Evolutionary conservation across 2,329 filamentous ascomycete genomes (phyloP).

Genomic region (Exophiala mesophila): DNA sequence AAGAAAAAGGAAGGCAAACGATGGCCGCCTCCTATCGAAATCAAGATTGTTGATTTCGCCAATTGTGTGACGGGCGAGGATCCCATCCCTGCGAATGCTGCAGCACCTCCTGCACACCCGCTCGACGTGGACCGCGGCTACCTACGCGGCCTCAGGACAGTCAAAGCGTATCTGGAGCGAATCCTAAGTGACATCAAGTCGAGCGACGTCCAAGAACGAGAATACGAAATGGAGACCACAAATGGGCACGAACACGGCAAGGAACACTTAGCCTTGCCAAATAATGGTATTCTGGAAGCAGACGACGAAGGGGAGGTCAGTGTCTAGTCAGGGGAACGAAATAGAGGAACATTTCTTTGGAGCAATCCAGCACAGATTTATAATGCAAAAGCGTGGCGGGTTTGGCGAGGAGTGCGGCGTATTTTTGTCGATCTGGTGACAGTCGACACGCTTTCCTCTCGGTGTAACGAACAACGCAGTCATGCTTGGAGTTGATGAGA

Average conservation of each 20-base stretch:
- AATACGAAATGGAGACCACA: slow-evolving; percentile 37
- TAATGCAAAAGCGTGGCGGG: neutral
- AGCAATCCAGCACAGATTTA: slow-evolving; percentile 16
- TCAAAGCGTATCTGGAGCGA: slow-evolving; percentile 77
- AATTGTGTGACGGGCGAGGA: slow-evolving; percentile 93
- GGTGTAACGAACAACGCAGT: too few relatives aligned
- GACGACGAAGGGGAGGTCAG: slow-evolving; percentile 22
- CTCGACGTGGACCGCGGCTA: slow-evolving; percentile 83
- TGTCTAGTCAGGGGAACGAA: slow-evolving; percentile 8
- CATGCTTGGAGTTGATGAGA: too few relatives aligned
- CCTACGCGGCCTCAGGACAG: slow-evolving; percentile 71
- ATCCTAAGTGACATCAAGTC: slow-evolving; percentile 73
- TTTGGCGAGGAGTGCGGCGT: slow-evolving; percentile 24
- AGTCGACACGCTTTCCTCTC: too few relatives aligned
- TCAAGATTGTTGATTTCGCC: slow-evolving; percentile 98
- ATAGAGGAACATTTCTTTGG: slow-evolving; percentile 10
- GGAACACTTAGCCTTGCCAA: slow-evolving; percentile 4
- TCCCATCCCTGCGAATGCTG: slow-evolving; percentile 49
- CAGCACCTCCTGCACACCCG: slow-evolving; percentile 77
- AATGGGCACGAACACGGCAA: slow-evolving; percentile 12
- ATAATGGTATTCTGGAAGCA: slow-evolving; percentile 6
- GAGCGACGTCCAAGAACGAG: slow-evolving; percentile 39
- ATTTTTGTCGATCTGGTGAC: too few relatives aligned
- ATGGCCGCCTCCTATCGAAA: slow-evolving; percentile 60
- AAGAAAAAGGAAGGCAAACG: slow-evolving; percentile 27